Base-by-base conservation (phyloP, 2,329 filamentous ascomycete species). In the Pseudogymnoascus pannorum region DNA sequence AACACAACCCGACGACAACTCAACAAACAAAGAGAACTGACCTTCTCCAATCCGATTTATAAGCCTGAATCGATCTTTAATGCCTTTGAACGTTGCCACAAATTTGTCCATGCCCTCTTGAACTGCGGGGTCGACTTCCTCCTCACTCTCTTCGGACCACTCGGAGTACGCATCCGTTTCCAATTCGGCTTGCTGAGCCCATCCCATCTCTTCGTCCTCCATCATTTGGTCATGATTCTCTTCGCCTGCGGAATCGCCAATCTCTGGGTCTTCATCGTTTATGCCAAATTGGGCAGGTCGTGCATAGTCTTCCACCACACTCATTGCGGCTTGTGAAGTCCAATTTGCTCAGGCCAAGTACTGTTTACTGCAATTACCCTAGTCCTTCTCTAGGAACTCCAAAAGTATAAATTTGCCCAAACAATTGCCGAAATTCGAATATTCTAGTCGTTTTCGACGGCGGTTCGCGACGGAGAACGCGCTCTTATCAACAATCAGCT, bases 1-100 rank as follows among this genome's bases (percentile, higher is more conserved):
- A 69, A 59, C 51, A 38, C 64, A 31, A 40, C 26, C 22, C 8
- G 16, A 29, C n/a, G 8, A 44, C 11, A 11, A 51, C 6, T 29
- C 6, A 31, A 31, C 3, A 29, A 26, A 35, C 20, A 26, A 60
- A 48, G 38, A 60, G 31, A 60, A 68, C 71, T 61, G 76, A 92
- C 92, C 94, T 83, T 99, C 94, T 71, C 94, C 94, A 71, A 99
- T 99, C 65, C 93, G 88, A 76, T 97, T 97, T 72, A 99, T 94
- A 60, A 99, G 77, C 60, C 92, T 87, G 75, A 93, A 99, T 62
- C 87, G 86, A 69, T 90, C 82, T 66, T 84, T 88, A 73, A 97
- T 95, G 59, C 89, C 90, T 36, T 87, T 87, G 72, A 97, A 97
- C 33, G 86, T 88, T 60, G 85, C 80, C 68, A 93, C 87, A 62